Percentiles rank a stretch among this genome's conserved stretches.
These are phyloP conservation scores for Plasmodium knowlesi DNA, from an alignment of 169 alveolate genomes.

Conservation along the genomic window DNA sequence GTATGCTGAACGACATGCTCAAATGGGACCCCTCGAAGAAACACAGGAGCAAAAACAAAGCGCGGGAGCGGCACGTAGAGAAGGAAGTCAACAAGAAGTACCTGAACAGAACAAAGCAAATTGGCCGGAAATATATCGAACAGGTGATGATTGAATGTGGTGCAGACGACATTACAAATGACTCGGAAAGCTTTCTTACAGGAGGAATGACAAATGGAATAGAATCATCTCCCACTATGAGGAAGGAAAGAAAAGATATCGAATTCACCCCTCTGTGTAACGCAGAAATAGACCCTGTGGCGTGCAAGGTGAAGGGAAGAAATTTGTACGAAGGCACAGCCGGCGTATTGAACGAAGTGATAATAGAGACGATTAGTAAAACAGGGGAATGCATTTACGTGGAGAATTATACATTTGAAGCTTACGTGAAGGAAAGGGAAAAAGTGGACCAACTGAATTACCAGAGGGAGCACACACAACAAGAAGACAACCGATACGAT, in stretches of 20 bases:
- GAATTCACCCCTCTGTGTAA: slow-evolving; percentile 16
- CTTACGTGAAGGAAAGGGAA: slow-evolving; percentile 45
- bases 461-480: not conserved
- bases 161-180: not conserved
- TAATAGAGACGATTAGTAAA: slow-evolving; percentile 44
- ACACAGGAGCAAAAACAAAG: not conserved
- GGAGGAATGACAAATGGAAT: not conserved
- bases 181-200: not conserved
- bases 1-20: slow-evolving; percentile 1
- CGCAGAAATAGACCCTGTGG: slow-evolving; percentile 3
- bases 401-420: slow-evolving; percentile 45
- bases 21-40: not conserved
- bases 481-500: slow-evolving; percentile 15
- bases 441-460: slow-evolving; percentile 47
- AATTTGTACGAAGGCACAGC: slow-evolving; percentile 57
- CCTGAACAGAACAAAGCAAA: not conserved
- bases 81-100: slow-evolving; percentile 8
- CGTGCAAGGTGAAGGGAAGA: slow-evolving; percentile 63
- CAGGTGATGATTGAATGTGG: slow-evolving; percentile 20
- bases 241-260: slow-evolving; percentile 12
- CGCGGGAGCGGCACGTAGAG: not conserved
- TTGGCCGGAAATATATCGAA: slow-evolving; percentile 37
- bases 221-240: not conserved
- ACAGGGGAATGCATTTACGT: slow-evolving; percentile 55
- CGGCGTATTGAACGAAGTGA: slow-evolving; percentile 28